phyloP scores from a whole-genome alignment of 2,329 filamentous ascomycete genomes.

The Aspergillus intermedius region DNA sequence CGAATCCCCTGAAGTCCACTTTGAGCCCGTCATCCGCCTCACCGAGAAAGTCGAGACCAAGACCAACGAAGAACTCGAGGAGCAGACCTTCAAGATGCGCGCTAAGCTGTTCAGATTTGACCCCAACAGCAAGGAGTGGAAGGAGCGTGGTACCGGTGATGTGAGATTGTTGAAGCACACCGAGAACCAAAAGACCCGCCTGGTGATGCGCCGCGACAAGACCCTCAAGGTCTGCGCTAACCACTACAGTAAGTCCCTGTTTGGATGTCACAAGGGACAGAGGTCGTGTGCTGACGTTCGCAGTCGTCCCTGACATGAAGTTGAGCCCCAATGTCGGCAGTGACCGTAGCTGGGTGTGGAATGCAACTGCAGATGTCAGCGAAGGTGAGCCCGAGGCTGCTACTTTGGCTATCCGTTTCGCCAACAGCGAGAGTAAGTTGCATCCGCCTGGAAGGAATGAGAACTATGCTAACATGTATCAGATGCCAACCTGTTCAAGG shows the following conservation, averaged over 20 bases:
- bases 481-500: slow-evolving; percentile 98
- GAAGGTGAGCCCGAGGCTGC: slow-evolving; percentile 96
- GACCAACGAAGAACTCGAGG: slow-evolving; percentile 97
- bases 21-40: slow-evolving; percentile 91
- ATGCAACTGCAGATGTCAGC: slow-evolving; percentile 92
- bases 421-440: slow-evolving; percentile 87
- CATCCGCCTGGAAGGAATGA: not conserved
- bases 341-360: slow-evolving; percentile 99
- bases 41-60: slow-evolving; percentile 96
- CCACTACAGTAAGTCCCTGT: slow-evolving; percentile 75
- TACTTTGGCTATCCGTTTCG: slow-evolving; percentile 94
- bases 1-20: slow-evolving; percentile 90
- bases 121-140: slow-evolving; percentile 89
- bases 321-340: slow-evolving; percentile 95
- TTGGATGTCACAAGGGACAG: not conserved
- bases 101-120: slow-evolving; percentile 99
- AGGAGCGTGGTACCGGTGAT: slow-evolving; percentile 96
- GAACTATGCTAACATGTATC: slow-evolving; percentile 11
- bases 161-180: slow-evolving; percentile 96
- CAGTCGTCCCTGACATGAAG: slow-evolving; percentile 98
- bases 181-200: slow-evolving; percentile 93
- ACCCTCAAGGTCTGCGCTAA: slow-evolving; percentile 99
- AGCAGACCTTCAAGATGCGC: slow-evolving; percentile 98
- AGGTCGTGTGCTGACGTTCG: slow-evolving; percentile 12
- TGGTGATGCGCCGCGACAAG: slow-evolving; percentile 99